Evolutionary conservation across 441 rosid genomes (phyloP).

Genomic region (Melastoma candidum): DNA sequence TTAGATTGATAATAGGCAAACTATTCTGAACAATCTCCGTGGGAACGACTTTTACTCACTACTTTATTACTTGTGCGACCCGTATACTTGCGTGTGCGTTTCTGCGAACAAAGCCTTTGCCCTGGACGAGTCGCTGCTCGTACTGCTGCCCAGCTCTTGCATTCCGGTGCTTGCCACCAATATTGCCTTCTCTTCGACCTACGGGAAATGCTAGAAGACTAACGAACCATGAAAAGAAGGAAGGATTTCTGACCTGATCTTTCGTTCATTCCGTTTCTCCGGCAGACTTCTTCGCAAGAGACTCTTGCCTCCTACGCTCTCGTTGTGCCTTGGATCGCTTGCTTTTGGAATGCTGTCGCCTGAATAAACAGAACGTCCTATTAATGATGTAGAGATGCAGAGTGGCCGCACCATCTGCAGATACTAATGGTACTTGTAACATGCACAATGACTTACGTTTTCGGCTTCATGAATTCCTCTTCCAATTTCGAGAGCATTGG

Average conservation of each 20-base stretch:
- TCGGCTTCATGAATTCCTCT: conserved; percentile 30
- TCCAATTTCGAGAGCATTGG: conserved; percentile 34
- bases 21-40: too few relatives aligned
- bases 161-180: conserved; percentile 6
- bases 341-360: conserved; percentile 29
- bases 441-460: conserved; percentile 24
- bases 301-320: conserved; percentile 24
- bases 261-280: conserved; percentile 13
- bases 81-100: too few relatives aligned
- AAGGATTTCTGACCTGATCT: conserved; percentile 5
- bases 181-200: conserved; percentile 21
- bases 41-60: too few relatives aligned
- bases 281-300: conserved; percentile 13
- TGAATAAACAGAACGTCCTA: conserved; percentile 1
- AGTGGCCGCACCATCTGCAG: neutral
- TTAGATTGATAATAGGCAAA: too few relatives aligned
- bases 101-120: conserved; percentile 16
- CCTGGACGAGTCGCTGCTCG: conserved; percentile 25
- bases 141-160: conserved; percentile 24
- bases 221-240: neutral
- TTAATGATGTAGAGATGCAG: too few relatives aligned
- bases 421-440: neutral
- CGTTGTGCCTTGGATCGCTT: conserved; percentile 29
- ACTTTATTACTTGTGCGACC: too few relatives aligned
- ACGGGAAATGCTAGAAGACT: neutral